These are phyloP conservation scores for Rhodotorula sp. DNA, from an alignment of 1,284 basidiomycete species.

Conservation along the genomic window DNA sequence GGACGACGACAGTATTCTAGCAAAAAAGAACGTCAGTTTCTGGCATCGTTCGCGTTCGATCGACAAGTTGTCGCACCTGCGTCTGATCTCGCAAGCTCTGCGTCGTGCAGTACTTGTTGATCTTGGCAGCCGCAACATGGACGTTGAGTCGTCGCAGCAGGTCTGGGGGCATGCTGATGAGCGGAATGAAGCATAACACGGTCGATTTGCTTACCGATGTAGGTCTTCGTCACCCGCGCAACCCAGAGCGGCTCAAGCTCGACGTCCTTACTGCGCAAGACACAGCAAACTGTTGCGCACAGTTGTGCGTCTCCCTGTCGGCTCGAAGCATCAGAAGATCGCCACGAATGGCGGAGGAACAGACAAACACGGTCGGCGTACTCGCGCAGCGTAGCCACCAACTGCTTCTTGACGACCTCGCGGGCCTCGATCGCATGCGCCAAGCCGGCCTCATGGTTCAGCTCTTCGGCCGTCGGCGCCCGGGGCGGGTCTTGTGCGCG, in stretches of 20 bases:
- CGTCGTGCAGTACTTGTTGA: conserved; percentile 34
- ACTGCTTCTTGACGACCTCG: conserved; percentile 21
- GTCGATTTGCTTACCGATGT: conserved; percentile 19
- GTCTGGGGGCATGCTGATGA: conserved; percentile 8
- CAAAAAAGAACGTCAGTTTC: neutral
- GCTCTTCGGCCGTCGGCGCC: neutral
- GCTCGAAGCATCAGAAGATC: neutral
- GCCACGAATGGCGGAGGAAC: neutral
- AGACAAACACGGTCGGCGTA: conserved; percentile 35
- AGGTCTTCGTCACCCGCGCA: conserved; percentile 35
- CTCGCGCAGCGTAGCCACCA: conserved; percentile 20
- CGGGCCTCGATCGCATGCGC: conserved; percentile 7
- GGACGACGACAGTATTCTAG: conserved; percentile 38
- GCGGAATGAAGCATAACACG: neutral
- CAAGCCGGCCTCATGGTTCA: neutral
- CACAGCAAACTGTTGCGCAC: conserved; percentile 31
- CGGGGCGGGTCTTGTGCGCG: neutral
- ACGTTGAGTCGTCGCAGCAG: conserved; percentile 26
- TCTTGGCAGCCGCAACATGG: conserved; percentile 31
- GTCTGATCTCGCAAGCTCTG: conserved; percentile 16
- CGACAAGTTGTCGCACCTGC: conserved; percentile 11
- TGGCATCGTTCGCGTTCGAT: too few species aligned
- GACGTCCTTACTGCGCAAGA: conserved; percentile 14
- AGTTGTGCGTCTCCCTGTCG: conserved; percentile 39
- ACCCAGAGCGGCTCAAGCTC: conserved; percentile 24